Percentiles rank a stretch among this genome's conserved stretches.
Evolutionary conservation across 2,329 filamentous ascomycete genomes (phyloP).

Genomic region (Diaporthe citri): DNA sequence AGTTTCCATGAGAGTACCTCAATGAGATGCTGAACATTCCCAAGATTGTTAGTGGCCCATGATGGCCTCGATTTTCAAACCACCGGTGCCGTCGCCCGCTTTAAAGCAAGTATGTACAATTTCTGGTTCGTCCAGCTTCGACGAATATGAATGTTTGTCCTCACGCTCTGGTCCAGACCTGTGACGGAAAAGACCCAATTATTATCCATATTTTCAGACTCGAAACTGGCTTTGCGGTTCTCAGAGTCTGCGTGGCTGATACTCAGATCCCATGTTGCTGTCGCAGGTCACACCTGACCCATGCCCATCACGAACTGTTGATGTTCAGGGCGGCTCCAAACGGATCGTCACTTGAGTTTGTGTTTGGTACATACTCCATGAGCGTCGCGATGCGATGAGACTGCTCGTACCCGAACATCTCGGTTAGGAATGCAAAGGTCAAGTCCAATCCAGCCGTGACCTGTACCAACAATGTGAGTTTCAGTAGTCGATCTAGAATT

Average conservation of each 20-base stretch:
- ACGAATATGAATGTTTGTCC: too few relatives aligned
- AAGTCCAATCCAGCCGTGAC: slow-evolving; percentile 54
- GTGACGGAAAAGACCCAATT: too few relatives aligned
- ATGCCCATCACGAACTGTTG: background rate
- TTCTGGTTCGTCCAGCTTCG: too few relatives aligned
- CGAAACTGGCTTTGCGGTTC: too few relatives aligned
- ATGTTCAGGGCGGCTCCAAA: background rate
- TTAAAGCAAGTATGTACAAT: too few relatives aligned
- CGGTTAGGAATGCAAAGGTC: slow-evolving; percentile 52
- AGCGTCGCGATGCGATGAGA: slow-evolving; percentile 59
- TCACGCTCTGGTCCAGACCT: too few relatives aligned
- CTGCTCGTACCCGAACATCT: slow-evolving; percentile 63
- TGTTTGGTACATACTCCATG: slow-evolving; percentile 64
- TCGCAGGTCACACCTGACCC: too few relatives aligned
- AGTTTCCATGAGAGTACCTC: background rate
- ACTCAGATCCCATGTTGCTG: too few relatives aligned
- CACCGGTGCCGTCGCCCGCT: too few relatives aligned
- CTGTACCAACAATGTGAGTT: slow-evolving; percentile 59
- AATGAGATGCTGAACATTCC: background rate
- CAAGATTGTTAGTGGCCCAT: background rate
- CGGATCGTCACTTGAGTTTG: slow-evolving; percentile 38
- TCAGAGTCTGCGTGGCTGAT: too few relatives aligned
- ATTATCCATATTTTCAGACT: too few relatives aligned
- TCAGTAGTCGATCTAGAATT: slow-evolving; percentile 58
- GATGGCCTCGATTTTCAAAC: too few relatives aligned